A percentile compares a stretch with the other conserved stretches of the same genome.
Conservation (phyloP, 208 protist genomes). For the Trypanosoma platydactyli region DNA sequence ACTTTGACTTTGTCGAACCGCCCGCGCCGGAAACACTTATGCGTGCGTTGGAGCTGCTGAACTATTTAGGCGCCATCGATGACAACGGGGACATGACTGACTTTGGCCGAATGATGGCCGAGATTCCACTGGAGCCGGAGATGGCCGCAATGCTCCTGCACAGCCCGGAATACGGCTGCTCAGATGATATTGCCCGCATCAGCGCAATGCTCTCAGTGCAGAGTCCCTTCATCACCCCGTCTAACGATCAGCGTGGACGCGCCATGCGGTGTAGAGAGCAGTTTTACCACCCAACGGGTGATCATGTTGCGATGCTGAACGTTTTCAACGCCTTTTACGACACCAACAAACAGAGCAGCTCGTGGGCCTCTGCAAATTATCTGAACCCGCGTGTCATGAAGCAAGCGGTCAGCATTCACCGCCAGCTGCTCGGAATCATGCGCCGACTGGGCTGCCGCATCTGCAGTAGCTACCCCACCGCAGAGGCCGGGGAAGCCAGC, state of each 20-base stretch:
- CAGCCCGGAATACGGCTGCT: slow-evolving; percentile 93
- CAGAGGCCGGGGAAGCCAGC: slow-evolving; percentile 5
- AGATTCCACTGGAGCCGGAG: slow-evolving; percentile 98
- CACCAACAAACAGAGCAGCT: slow-evolving; percentile 45
- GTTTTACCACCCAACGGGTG: slow-evolving; percentile 96
- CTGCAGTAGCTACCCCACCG: slow-evolving; percentile 61
- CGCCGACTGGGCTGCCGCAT: slow-evolving; percentile 49
- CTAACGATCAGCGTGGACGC: slow-evolving; percentile 73
- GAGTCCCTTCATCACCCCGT: slow-evolving; percentile 71
- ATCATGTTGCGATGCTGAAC: slow-evolving; percentile 96
- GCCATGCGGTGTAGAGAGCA: slow-evolving; percentile 89
- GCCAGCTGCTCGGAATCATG: slow-evolving; percentile 95
- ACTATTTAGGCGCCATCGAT: slow-evolving; percentile 96
- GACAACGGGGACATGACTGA: slow-evolving; percentile 97
- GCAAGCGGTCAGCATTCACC: slow-evolving; percentile 94
- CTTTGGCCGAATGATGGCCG: slow-evolving; percentile 94
- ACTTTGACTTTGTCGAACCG: slow-evolving; percentile 99
- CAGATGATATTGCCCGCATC: slow-evolving; percentile 96
- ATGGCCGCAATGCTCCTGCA: slow-evolving; percentile 97
- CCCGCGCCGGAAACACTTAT: slow-evolving; percentile 95
- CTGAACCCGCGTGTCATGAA: slow-evolving; percentile 95
- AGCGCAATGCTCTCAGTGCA: slow-evolving; percentile 96
- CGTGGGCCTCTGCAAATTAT: slow-evolving; percentile 98
- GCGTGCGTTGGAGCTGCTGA: slow-evolving; percentile 93
- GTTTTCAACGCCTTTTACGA: slow-evolving; percentile 90